Percentiles rank a stretch among this genome's conserved stretches.
Evolutionary conservation across 345 rosid species (phyloP).

Genomic region (Corchorus olitorius): DNA sequence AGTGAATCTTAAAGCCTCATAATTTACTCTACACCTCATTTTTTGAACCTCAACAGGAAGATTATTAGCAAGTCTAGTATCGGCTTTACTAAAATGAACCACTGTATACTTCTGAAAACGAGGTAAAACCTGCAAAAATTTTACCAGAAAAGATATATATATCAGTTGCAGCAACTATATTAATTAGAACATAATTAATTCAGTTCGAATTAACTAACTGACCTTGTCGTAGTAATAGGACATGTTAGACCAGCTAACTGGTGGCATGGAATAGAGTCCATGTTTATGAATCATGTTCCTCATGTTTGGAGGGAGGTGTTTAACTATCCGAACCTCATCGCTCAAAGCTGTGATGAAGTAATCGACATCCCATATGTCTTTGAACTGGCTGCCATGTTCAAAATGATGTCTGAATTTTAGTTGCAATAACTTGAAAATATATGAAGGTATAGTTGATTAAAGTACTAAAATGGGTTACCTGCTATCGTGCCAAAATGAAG

Average conservation of each 20-base stretch:
- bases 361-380: slow-evolving; percentile 85
- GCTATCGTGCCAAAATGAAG: slow-evolving; percentile 91
- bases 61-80: slow-evolving; percentile 84
- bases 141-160: background rate
- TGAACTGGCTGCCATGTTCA: slow-evolving; percentile 61
- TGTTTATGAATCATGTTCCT: slow-evolving; percentile 63
- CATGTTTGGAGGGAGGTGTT: slow-evolving; percentile 71
- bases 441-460: slow-evolving; percentile 10
- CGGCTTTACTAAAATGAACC: slow-evolving; percentile 75
- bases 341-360: slow-evolving; percentile 84
- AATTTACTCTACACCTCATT: slow-evolving; percentile 87
- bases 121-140: slow-evolving; percentile 75
- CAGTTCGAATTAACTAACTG: background rate
- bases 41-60: slow-evolving; percentile 79
- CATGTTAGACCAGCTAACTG: slow-evolving; percentile 89
- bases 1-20: slow-evolving; percentile 73
- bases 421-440: background rate
- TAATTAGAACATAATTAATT: too few species aligned
- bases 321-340: slow-evolving; percentile 82
- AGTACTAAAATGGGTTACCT: slow-evolving; percentile 45
- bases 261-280: slow-evolving; percentile 59
- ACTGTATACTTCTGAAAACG: slow-evolving; percentile 70
- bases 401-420: background rate
- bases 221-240: slow-evolving; percentile 69
- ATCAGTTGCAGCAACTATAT: background rate